Evolutionary conservation across 371 early-diverging fungal genomes (phyloP), one percentile per base, ranked within the genome.

Genomic region (Mortierella sp.): DNA sequence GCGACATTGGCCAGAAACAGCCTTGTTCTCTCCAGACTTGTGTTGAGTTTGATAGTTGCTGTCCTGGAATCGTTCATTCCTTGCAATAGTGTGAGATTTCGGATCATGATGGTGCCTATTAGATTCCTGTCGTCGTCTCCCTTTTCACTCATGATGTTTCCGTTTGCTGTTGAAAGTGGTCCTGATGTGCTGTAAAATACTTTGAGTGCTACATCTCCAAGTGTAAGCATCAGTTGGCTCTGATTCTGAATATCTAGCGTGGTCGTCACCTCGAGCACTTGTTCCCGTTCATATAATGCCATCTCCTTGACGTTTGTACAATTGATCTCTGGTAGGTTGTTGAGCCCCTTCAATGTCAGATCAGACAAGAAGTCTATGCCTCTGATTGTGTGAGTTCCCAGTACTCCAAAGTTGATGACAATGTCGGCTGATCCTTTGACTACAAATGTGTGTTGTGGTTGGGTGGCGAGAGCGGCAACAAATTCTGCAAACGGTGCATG

Each of bases 371-470:
- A 72, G 28, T 67, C 67, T 16, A 72, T 47, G 1, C 60, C 60
- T 0, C 54, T 42, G n/a, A 72, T 50, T 1, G 63, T 42, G 39
- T 72, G 73, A 2, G 50, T 34, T 7, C 73, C 73, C 21, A 72
- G 21, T 1, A 63, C 23, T 12, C 73, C 73, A 19, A 72, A 60
- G 18, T 52, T 38, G 38, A 72, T 56, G 26, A 55, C 28, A 19
- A 72, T 72, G 31, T 72, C 73, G 3, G 73, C 59, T 3, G 63
- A 58, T 8, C 64, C 73, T 31, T 59, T 72, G 64, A 72, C 28
- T 2, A 54, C 24, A 31, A 74, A 68, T 0, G 76, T 64, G 16
- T 68, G 76, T 2, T 30, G 23, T 13, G 58, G 21, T 10, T 68
- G 39, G 0, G 69, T 74, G 7, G 65, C 39, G 16, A 74, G 48